Evolutionary conservation across 2,329 filamentous ascomycete genomes (phyloP), one percentile per base, ranked within the genome.

Genomic region (Trichophyton benhamiae): DNA sequence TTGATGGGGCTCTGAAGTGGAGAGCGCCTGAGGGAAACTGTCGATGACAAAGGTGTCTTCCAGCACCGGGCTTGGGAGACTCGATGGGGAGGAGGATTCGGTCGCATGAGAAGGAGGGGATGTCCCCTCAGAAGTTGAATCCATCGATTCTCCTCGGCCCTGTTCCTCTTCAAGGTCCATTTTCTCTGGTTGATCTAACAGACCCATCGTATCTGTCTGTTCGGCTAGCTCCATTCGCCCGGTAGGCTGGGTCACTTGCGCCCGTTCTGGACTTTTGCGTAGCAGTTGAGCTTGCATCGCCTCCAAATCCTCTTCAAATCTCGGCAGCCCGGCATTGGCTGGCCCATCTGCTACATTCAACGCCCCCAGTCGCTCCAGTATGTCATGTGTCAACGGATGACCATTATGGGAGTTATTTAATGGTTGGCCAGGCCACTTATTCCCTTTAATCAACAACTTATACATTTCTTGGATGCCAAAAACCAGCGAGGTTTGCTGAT

Each of bases 401-500:
- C 82, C 82, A 60, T 79, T 79, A 48, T 74, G 67, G 60, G 75
- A 70, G 65, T 81, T 78, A 65, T 78, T 77, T 62, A 86, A 70
- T 13, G 76, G 76, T 13, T 77, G 71, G 41, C 83, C 83, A 9
- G 76, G 76, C 83, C 83, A 86, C 48, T 76, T 76, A 64, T 82
- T 77, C 49, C 80, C 80, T 46, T 75, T 75, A 36, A 77, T 72
- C 36, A 80, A 69, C 59, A 80, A 77, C 64, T 76, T 78, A 71
- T 86, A 86, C 53, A 85, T 74, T 70, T 84, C 81, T 68, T 83
- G 82, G 4, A 86, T 76, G 49, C 82, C 83, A 60, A 80, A 74
- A 33, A 86, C 83, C 3, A 86, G 76, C 73, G 84, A 83, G 20
- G 75, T 71, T 71, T 86, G 83, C 75, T 86, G 83, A 68, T 84